Evolutionary conservation across 78 protist species (phyloP).

Genomic region (Protostelium mycophagum): DNA sequence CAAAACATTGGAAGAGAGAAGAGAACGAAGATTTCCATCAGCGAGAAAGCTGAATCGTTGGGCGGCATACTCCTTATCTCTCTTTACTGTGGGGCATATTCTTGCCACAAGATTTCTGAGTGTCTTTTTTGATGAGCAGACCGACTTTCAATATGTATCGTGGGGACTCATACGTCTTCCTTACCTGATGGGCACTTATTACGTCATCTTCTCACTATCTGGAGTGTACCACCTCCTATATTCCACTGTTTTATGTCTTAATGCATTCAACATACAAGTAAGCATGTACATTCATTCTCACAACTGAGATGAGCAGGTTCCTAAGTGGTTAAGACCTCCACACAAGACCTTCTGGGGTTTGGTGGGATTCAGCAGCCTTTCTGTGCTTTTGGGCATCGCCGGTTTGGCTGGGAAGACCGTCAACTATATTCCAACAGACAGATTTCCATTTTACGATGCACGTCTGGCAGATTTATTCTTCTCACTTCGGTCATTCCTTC

Average conservation of each 20-base stretch:
- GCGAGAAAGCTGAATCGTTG: background rate
- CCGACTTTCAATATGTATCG: background rate
- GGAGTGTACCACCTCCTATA: background rate
- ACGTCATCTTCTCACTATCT: background rate
- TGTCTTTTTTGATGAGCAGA: background rate
- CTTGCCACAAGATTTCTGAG: background rate
- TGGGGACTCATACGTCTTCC: background rate
- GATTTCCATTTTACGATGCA: no score
- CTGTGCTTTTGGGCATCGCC: background rate
- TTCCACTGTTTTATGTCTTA: background rate
- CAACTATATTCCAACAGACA: background rate
- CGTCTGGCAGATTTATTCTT: no score
- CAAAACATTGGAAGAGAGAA: background rate
- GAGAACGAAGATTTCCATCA: background rate
- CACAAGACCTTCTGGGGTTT: background rate
- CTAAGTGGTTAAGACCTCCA: background rate
- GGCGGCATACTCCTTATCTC: background rate
- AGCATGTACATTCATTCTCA: background rate
- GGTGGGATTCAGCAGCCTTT: background rate
- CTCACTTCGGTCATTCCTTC: no score
- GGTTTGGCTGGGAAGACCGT: background rate
- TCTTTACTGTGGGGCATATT: background rate
- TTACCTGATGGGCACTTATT: background rate
- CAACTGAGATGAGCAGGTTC: background rate
- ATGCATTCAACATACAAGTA: background rate